Base-by-base conservation (phyloP, 2,329 filamentous ascomycete species). In the Phaeosphaeria sp. region DNA sequence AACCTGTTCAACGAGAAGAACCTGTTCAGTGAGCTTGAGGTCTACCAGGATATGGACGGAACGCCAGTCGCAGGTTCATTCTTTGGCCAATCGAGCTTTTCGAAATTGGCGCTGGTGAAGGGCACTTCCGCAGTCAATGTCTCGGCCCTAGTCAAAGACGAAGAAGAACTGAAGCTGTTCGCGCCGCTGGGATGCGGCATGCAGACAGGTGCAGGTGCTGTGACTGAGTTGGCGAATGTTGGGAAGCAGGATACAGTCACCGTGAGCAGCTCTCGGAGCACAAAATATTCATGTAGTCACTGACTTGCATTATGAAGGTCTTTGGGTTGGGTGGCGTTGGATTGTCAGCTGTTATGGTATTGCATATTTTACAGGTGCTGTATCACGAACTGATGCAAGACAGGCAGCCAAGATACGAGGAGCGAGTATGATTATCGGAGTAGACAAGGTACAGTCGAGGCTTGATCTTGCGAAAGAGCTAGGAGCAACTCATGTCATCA, bases 41-140 rank as follows among this genome's bases (percentile, higher is more conserved):
- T 80, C 56, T 64, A 65, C 44, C 49, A 63, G 44, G 15, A 51
- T 1, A 53, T 50, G 2, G 56, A 49, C 15, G 67, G 73, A 42
- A 65, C 64, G 21, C 64, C 71, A 30, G 70, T 69, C 4, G 79
- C 79, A 3, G 64, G 61, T 8, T 36, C 63, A 6, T 86, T 85
- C 69, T 84, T 83, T 66, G 82, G 81, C 1, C 80, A 83, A 56
- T 79, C 76, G 1, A 82, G 80, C 47, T 82, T 81, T 57, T 74
- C 80, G 1, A 72, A 62, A 56, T 65, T 74, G 44, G 77, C 74
- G 6, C 66, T 82, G 18, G 80, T 80, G 0, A 73, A 74, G 49
- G 73, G 78, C 44, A 76, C 67, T 22, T 77, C 72, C 3, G 72
- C 80, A 13, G 72, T 82, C 22, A 83, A 82, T 55, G 80, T 79